Conservation (phyloP, 2,329 filamentous ascomycete species). For the Chrysoporthe deuterocubensis region DNA sequence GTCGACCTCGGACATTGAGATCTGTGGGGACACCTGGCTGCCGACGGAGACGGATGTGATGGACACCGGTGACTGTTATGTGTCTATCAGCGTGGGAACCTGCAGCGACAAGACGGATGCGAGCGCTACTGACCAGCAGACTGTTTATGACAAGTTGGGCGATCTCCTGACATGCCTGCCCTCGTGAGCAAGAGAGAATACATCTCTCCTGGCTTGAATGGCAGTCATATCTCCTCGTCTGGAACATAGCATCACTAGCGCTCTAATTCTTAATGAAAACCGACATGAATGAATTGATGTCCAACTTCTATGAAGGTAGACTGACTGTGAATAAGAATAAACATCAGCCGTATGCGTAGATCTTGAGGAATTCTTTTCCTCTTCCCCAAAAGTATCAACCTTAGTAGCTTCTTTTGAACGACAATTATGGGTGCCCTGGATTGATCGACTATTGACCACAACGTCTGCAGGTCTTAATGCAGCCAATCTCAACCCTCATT, state of each 20-base stretch:
- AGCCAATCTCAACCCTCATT: background rate
- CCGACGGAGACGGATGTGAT: constrained; percentile 63
- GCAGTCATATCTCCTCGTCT: background rate
- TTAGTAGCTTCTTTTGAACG: no score
- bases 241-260: background rate
- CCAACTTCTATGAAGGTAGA: no score
- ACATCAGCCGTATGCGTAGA: background rate
- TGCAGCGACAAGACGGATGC: constrained; percentile 65
- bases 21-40: constrained; percentile 58
- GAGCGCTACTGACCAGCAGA: constrained; percentile 52
- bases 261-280: background rate
- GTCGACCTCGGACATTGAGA: constrained; percentile 57
- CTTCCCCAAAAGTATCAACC: no score
- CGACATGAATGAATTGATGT: background rate
- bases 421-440: no score
- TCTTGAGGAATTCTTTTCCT: no score
- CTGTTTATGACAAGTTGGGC: constrained; percentile 55
- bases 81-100: constrained; percentile 66
- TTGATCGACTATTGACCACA: no score
- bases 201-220: background rate
- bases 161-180: constrained; percentile 26
- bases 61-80: constrained; percentile 57
- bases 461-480: no score
- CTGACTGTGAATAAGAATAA: background rate
- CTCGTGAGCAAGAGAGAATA: constrained; percentile 1